Evolutionary conservation across 768 basidiomycete genomes (phyloP), one percentile per base, ranked within the genome.

Genomic region (Psilocybe cyanescens): DNA sequence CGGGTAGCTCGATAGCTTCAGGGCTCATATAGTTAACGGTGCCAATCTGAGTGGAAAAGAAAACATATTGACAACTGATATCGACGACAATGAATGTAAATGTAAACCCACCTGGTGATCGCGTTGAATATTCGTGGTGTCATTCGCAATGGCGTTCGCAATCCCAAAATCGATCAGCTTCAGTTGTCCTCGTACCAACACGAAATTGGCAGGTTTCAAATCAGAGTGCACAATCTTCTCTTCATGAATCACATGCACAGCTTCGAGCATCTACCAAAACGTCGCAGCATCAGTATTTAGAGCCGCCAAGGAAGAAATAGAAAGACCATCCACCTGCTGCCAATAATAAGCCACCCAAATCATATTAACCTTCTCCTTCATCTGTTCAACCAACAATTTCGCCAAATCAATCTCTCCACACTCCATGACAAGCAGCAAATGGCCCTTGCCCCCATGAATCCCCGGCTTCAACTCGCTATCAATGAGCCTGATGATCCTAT

Each of bases 151-250:
- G 8, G 96, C 96, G 71, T 98, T 98, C 12, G 97, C 96, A 69
- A 99, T 99, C n/a, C 97, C 97, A 70, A 99, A 99, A 74, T 99
- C 97, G 66, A 99, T 99, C 64, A 99, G 79, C 82, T 99, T 99
- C 59, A 99, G 80, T 66, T 94, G 91, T 4, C 97, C 97, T 60
- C 90, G 89, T 58, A 99, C 97, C 31, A 99, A 81, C 19, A 99
- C 96, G 66, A 99, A 99, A 75, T 99, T 99, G 3, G 97, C 97
- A 5, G 97, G 97, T 73, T 99, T 99, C 58, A 99, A 82, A 75
- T 99, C 97, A 17, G 96, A 97, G 75, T 99, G 97, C 2, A 99
- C 97, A 63, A 99, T 97, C 76, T 97, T 97, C 77, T 97, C 95
- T 65, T 97, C 93, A 70, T 99, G 97, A 56, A 98, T 97, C 58